Percentiles rank a stretch among this genome's conserved stretches.
Conservation (phyloP, 108 stramenopile genomes). For the Cyclotella choctawhatcheeana region DNA sequence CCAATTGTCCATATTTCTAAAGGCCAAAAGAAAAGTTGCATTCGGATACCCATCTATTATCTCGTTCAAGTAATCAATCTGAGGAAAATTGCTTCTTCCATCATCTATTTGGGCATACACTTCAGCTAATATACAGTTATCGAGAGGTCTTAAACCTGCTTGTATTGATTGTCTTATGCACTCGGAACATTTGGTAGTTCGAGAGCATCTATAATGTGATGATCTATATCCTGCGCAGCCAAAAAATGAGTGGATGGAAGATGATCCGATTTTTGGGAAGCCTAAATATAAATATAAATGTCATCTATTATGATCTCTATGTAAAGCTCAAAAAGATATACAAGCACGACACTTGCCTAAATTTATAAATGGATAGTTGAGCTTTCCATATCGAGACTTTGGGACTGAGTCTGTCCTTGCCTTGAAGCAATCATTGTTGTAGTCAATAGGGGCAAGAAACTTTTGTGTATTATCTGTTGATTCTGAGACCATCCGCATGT, state of each 20-base stretch:
- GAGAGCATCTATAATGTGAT: conserved; percentile 7
- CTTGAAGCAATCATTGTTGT: conserved; percentile 6
- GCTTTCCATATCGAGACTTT: conserved; percentile 2
- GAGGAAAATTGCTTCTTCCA: conserved; percentile 12
- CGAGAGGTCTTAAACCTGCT: not conserved
- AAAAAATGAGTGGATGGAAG: conserved; percentile 18
- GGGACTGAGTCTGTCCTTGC: conserved; percentile 2
- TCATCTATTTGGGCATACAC: conserved; percentile 17
- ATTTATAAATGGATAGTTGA: conserved; percentile 8
- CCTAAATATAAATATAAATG: too few species aligned
- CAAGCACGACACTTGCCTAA: too few species aligned
- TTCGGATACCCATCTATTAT: not conserved
- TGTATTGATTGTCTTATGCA: not conserved
- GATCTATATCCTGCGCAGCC: conserved; percentile 18
- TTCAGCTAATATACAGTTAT: conserved; percentile 5
- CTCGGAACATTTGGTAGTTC: not conserved
- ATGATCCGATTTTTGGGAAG: conserved; percentile 16
- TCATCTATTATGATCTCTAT: too few species aligned
- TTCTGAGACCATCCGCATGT: not conserved
- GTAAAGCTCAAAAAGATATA: too few species aligned
- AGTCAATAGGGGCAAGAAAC: not conserved
- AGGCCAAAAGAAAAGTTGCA: conserved; percentile 8
- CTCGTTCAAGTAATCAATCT: conserved; percentile 13
- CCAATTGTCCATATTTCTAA: conserved; percentile 17
- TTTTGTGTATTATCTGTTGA: not conserved